Conservation (phyloP, 208 protist genomes). For the Acanthamoeba rhysodes region DNA sequence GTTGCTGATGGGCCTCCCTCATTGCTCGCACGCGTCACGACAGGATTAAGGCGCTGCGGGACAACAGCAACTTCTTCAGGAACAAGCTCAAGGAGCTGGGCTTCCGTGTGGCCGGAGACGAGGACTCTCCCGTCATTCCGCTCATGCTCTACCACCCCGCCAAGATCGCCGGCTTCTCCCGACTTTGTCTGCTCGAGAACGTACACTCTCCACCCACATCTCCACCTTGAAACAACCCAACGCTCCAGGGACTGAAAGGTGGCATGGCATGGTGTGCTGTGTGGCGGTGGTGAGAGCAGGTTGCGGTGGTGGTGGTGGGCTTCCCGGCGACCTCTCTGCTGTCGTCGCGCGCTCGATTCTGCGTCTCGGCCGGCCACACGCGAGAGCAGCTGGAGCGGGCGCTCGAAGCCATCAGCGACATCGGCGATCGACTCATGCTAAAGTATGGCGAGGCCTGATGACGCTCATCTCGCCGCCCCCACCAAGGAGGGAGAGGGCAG, state of each 20-base stretch:
- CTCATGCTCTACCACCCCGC: conserved; percentile 96
- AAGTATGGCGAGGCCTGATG: background rate
- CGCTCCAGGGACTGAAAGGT: too few relatives aligned
- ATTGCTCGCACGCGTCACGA: background rate
- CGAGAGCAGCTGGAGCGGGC: conserved; percentile 95
- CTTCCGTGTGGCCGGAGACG: conserved; percentile 90
- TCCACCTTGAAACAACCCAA: too few relatives aligned
- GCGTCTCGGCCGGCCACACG: conserved; percentile 95
- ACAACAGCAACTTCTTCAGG: conserved; percentile 90
- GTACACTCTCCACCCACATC: background rate
- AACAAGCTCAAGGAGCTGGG: conserved; percentile 81
- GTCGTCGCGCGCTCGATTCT: conserved; percentile 93
- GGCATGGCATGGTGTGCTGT: background rate
- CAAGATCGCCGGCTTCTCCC: conserved; percentile 94
- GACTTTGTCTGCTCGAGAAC: conserved; percentile 90
- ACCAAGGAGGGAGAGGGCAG: too few relatives aligned
- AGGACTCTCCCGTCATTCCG: conserved; percentile 97
- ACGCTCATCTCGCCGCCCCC: background rate
- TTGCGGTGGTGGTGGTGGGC: conserved; percentile 98
- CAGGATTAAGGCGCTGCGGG: conserved; percentile 80
- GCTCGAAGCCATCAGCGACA: conserved; percentile 93
- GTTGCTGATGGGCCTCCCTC: too few relatives aligned
- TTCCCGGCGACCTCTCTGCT: conserved; percentile 98
- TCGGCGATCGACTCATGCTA: conserved; percentile 84
- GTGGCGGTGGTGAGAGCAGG: background rate